Percentiles rank a stretch among this genome's conserved stretches.
Conservation (phyloP, 73 alveolate genomes). For the Effrenium voratum region DNA sequence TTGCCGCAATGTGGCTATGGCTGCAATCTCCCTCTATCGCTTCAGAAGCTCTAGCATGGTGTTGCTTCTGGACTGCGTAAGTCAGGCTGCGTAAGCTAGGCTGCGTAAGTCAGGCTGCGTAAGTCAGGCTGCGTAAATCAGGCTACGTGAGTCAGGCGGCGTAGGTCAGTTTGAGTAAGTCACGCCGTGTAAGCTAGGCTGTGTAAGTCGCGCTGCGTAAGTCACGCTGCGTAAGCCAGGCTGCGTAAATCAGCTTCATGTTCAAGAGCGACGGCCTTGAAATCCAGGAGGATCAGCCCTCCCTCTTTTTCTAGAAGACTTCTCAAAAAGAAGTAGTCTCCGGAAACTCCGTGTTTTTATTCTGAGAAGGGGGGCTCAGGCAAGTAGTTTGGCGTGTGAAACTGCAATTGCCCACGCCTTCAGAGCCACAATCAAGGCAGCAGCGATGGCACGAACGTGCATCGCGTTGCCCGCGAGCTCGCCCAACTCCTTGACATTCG, state of each 20-base stretch:
- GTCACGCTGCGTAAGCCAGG: no score
- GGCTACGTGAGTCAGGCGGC: no score
- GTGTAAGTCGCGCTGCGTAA: no score
- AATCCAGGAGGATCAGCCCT: background rate
- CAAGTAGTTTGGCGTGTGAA: background rate
- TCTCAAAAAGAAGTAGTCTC: background rate
- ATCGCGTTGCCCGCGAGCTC: background rate
- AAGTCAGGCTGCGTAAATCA: no score
- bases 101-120: no score
- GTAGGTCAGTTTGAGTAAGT: no score
- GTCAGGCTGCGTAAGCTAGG: no score
- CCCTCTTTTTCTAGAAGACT: background rate
- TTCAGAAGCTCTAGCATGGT: no score
- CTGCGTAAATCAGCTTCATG: background rate
- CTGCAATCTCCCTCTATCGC: no score
- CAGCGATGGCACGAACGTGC: background rate
- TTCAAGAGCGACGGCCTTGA: background rate
- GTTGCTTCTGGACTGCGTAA: no score
- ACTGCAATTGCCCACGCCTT: background rate
- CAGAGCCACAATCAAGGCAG: background rate
- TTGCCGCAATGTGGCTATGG: no score
- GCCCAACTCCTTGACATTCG: background rate
- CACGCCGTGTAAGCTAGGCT: no score
- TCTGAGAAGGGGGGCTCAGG: background rate
- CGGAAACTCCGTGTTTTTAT: background rate